Conservation (phyloP, 352 stramenopile genomes). For the Phytophthora palmivora region DNA sequence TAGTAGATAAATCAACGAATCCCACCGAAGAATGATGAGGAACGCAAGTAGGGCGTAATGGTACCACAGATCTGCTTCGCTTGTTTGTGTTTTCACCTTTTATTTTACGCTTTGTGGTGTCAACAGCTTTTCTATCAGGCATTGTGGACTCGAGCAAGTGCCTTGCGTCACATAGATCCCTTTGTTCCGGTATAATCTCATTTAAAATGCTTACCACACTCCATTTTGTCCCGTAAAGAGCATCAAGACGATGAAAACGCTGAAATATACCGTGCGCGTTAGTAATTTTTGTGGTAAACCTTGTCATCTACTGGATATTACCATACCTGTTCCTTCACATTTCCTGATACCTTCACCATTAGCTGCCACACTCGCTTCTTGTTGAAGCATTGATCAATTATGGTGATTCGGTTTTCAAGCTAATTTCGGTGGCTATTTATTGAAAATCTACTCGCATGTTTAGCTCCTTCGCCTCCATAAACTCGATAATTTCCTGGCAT, state of each 20-base stretch:
- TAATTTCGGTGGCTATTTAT: conserved; percentile 8
- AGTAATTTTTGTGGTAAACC: conserved; percentile 1
- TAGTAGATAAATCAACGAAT: not conserved
- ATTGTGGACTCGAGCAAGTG: conserved; percentile 15
- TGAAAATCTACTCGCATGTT: conserved; percentile 60
- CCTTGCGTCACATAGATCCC: conserved; percentile 33
- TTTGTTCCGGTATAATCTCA: conserved; percentile 44
- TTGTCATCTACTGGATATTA: not conserved
- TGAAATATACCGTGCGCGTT: not conserved
- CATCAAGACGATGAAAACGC: conserved; percentile 27
- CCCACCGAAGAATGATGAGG: conserved; percentile 2
- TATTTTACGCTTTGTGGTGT: conserved; percentile 5
- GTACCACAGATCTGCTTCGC: conserved; percentile 4
- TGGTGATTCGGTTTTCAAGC: not conserved
- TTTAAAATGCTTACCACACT: conserved; percentile 43
- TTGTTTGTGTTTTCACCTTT: conserved; percentile 4
- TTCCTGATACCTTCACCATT: not conserved
- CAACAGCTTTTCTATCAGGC: not conserved
- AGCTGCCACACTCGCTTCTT: conserved; percentile 1
- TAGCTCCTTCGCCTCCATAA: conserved; percentile 79
- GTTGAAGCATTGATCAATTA: conserved; percentile 1
- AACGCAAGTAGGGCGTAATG: conserved; percentile 11
- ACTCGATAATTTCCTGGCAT: conserved; percentile 68
- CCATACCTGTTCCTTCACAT: conserved; percentile 6
- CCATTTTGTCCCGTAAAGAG: conserved; percentile 23